Percentiles rank a stretch among this genome's conserved stretches.
Evolutionary conservation across 2,329 filamentous ascomycete species (phyloP).

Genomic region (Parastagonospora nodorum): DNA sequence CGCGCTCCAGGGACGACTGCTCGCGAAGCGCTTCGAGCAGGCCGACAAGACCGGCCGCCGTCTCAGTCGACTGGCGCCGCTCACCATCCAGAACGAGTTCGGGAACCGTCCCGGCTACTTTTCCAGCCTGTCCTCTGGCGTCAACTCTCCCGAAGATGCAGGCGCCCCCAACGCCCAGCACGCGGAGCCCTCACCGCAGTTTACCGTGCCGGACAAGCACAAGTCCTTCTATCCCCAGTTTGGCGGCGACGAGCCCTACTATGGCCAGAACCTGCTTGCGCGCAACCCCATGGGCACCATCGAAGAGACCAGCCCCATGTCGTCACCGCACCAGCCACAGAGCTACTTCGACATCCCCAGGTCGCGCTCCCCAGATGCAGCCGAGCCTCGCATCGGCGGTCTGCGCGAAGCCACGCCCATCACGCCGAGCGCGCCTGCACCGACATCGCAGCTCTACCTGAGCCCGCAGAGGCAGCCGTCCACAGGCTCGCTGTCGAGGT

Average conservation of each 20-base stretch:
- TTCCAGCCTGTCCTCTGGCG: conserved; percentile 66
- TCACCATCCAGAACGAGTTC: conserved; percentile 81
- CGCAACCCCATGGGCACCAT: conserved; percentile 42
- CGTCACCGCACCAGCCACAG: conserved; percentile 27
- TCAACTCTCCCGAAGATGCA: conserved; percentile 57
- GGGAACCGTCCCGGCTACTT: conserved; percentile 80
- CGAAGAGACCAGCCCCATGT: conserved; percentile 36
- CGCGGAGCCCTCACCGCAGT: conserved; percentile 32
- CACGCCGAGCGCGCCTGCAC: conserved; percentile 41
- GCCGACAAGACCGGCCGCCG: conserved; percentile 71
- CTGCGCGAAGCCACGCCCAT: conserved; percentile 52
- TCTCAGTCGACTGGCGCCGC: conserved; percentile 82
- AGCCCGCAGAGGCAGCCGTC: conserved; percentile 47
- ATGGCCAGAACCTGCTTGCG: conserved; percentile 33
- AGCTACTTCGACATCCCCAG: conserved; percentile 55
- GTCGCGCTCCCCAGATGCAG: conserved; percentile 52
- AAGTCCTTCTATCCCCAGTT: conserved; percentile 45
- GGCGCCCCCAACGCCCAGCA: conserved; percentile 33
- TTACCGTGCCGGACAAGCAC: conserved; percentile 39
- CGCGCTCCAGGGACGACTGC: conserved; percentile 83
- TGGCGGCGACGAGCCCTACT: conserved; percentile 33
- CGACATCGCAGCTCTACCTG: conserved; percentile 41
- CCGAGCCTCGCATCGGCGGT: conserved; percentile 46
- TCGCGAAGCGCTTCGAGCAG: conserved; percentile 86
- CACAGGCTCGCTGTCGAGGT: conserved; percentile 38